phyloP scores from a whole-genome alignment of 2,329 filamentous ascomycete species.

The Emmonsiellopsis sp. region DNA sequence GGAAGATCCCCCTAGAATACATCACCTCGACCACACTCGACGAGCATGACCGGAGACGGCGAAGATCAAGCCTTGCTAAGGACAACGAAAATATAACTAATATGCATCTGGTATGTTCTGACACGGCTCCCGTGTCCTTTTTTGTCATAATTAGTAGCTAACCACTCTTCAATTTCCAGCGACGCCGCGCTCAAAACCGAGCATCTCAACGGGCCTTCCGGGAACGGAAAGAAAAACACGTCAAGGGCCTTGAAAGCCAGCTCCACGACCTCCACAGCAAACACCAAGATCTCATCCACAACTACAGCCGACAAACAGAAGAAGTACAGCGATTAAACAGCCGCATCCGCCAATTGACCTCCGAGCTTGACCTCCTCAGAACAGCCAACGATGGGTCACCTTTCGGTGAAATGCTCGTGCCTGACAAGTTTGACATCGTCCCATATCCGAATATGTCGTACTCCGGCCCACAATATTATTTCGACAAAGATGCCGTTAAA shows the following conservation, averaged over 20 bases:
- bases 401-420: slow-evolving; percentile 15
- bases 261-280: slow-evolving; percentile 50
- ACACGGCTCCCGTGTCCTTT: background rate
- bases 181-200: slow-evolving; percentile 84
- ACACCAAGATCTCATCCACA: slow-evolving; percentile 21
- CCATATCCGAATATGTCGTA: slow-evolving; percentile 15
- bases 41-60: slow-evolving; percentile 14
- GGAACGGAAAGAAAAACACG: slow-evolving; percentile 78
- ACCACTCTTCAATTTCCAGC: slow-evolving; percentile 42
- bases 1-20: slow-evolving; percentile 18
- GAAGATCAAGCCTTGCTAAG: slow-evolving; percentile 13
- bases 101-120: slow-evolving; percentile 19
- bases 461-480: slow-evolving; percentile 15
- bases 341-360: slow-evolving; percentile 16
- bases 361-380: slow-evolving; percentile 16
- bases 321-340: slow-evolving; percentile 19
- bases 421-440: slow-evolving; percentile 20
- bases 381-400: slow-evolving; percentile 12
- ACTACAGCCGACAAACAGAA: slow-evolving; percentile 21
- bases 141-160: background rate
- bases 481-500: slow-evolving; percentile 16
- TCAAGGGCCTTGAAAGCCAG: slow-evolving; percentile 75
- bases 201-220: slow-evolving; percentile 81
- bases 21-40: slow-evolving; percentile 15
- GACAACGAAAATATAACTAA: slow-evolving; percentile 18